Evolutionary conservation across 1,139 yeast species (phyloP).

Genomic region (Trichomonascaceae sp.): DNA sequence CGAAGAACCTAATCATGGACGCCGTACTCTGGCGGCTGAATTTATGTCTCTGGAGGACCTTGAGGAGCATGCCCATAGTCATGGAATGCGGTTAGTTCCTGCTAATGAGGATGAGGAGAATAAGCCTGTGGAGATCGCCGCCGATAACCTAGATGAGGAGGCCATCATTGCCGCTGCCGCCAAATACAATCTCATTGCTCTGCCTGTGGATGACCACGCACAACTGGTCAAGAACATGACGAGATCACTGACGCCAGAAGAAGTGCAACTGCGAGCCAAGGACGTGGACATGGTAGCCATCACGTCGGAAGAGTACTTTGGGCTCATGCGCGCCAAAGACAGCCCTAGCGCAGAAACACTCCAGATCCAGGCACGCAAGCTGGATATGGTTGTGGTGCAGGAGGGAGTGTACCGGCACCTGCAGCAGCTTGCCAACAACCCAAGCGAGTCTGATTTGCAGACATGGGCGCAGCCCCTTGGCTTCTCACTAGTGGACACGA

Average conservation of each 20-base stretch:
- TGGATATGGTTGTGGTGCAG: slow-evolving; percentile 21
- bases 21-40: slow-evolving; percentile 19
- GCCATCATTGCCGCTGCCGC: slow-evolving; percentile 15
- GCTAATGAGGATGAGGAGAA: slow-evolving; percentile 33
- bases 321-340: slow-evolving; percentile 10
- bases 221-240: slow-evolving; percentile 8
- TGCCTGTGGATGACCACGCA: slow-evolving; percentile 7
- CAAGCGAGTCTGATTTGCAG: slow-evolving; percentile 9
- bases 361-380: slow-evolving; percentile 22
- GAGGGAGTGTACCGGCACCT: slow-evolving; percentile 7
- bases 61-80: slow-evolving; percentile 36
- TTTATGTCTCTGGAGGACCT: slow-evolving; percentile 28
- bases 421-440: slow-evolving; percentile 8
- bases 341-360: slow-evolving; percentile 21
- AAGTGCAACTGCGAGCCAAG: slow-evolving; percentile 12
- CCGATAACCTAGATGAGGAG: slow-evolving; percentile 6
- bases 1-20: too few species aligned
- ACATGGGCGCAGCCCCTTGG: slow-evolving; percentile 12
- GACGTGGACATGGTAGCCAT: slow-evolving; percentile 12
- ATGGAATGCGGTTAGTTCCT: slow-evolving; percentile 39
- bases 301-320: slow-evolving; percentile 15
- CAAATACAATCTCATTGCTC: slow-evolving; percentile 7
- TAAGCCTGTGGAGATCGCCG: slow-evolving; percentile 3
- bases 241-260: slow-evolving; percentile 9
- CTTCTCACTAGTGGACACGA: slow-evolving; percentile 13